Conservation (phyloP, 441 rosid genomes). For the Pelargonium australe region DNA sequence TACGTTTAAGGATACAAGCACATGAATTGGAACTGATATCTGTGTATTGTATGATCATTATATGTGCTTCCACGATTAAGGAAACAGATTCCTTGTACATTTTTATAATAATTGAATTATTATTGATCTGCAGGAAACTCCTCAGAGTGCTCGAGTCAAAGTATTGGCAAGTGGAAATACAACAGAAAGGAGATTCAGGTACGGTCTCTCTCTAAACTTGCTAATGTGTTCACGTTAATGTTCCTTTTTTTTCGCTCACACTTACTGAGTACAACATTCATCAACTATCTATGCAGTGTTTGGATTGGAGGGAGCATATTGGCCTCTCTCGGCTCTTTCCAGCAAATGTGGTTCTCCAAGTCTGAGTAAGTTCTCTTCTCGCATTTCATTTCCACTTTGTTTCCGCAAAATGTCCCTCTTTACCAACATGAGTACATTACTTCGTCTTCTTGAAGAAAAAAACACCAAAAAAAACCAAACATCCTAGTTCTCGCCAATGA, state of each 20-base stretch:
- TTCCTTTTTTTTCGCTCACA: too few relatives aligned
- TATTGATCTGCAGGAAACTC: slow-evolving; percentile 66
- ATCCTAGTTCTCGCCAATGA: too few relatives aligned
- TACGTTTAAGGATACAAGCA: background rate
- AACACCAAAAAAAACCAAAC: too few relatives aligned
- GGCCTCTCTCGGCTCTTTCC: slow-evolving; percentile 98
- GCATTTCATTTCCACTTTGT: background rate
- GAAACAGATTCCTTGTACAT: background rate
- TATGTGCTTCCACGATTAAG: background rate
- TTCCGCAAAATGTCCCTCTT: too few relatives aligned
- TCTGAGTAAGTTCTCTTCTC: slow-evolving; percentile 57
- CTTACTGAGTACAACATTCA: too few relatives aligned
- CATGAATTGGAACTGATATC: too few relatives aligned
- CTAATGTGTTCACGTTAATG: too few relatives aligned
- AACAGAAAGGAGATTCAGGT: slow-evolving; percentile 99
- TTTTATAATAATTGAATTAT: slow-evolving; percentile 16
- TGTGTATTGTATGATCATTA: background rate
- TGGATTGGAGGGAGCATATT: slow-evolving; percentile 97
- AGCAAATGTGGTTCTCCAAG: slow-evolving; percentile 99
- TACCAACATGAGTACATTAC: too few relatives aligned
- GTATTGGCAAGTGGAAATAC: slow-evolving; percentile 95
- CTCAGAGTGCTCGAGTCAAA: slow-evolving; percentile 95
- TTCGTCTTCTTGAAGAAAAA: too few relatives aligned
- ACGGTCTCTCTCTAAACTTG: slow-evolving; percentile 7
- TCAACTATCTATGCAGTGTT: slow-evolving; percentile 49